Percentiles rank a stretch among this genome's conserved stretches.
phyloP scores from a whole-genome alignment of 768 basidiomycete genomes.

The Suillus alpinus region DNA sequence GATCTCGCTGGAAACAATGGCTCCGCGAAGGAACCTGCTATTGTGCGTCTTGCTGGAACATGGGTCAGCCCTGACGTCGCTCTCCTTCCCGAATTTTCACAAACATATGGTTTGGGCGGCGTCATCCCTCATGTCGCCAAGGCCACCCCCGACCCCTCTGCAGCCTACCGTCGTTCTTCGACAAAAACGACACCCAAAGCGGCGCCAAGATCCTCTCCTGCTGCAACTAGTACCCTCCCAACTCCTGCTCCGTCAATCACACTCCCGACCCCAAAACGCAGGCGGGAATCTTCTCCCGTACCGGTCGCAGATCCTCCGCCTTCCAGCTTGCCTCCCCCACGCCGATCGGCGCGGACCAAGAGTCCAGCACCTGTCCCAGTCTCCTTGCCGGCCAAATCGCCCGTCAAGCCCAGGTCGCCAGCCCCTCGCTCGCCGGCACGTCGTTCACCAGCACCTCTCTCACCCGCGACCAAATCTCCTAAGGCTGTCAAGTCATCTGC shows the following conservation, averaged over 20 bases:
- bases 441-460: slow-evolving; percentile 27
- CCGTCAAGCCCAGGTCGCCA: slow-evolving; percentile 26
- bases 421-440: slow-evolving; percentile 33
- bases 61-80: slow-evolving; percentile 78
- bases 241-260: slow-evolving; percentile 36
- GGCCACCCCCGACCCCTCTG: slow-evolving; percentile 74
- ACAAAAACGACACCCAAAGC: slow-evolving; percentile 34
- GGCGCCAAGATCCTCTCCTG: slow-evolving; percentile 25
- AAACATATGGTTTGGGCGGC: slow-evolving; percentile 57
- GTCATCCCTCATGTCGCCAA: slow-evolving; percentile 65
- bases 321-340: slow-evolving; percentile 36
- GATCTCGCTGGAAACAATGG: slow-evolving; percentile 80
- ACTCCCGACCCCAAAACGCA: slow-evolving; percentile 56
- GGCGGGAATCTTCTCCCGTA: slow-evolving; percentile 57
- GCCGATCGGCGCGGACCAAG: slow-evolving; percentile 42
- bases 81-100: slow-evolving; percentile 52
- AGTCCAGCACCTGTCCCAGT: slow-evolving; percentile 34
- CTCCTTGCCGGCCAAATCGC: slow-evolving; percentile 4
- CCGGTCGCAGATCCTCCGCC: slow-evolving; percentile 15
- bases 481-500: slow-evolving; percentile 20
- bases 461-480: slow-evolving; percentile 37
- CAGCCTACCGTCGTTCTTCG: slow-evolving; percentile 73
- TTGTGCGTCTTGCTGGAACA: slow-evolving; percentile 82
- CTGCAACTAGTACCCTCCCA: slow-evolving; percentile 26
- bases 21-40: slow-evolving; percentile 51